phyloP scores from a whole-genome alignment of 805 yeast genomes.

The Lipomyces yamadae region DNA sequence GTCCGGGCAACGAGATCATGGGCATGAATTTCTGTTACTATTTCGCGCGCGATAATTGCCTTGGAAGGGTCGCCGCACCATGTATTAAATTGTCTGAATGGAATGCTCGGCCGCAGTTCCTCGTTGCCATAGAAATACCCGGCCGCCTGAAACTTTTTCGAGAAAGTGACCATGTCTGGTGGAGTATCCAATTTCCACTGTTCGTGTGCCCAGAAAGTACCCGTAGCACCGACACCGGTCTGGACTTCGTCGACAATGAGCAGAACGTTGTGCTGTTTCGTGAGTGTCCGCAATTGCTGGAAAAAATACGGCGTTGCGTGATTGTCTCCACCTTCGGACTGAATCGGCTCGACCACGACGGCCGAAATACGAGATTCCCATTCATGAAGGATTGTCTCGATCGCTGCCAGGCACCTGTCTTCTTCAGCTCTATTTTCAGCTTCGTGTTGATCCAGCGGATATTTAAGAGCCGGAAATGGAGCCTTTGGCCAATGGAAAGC shows the following conservation, averaged over 20 bases:
- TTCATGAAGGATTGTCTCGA: slow-evolving; percentile 66
- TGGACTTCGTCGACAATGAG: slow-evolving; percentile 86
- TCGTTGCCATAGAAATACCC: slow-evolving; percentile 83
- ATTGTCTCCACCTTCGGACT: slow-evolving; percentile 91
- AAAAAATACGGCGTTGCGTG: slow-evolving; percentile 78
- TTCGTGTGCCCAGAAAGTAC: slow-evolving; percentile 86
- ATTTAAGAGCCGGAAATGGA: slow-evolving; percentile 81
- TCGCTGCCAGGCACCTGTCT: slow-evolving; percentile 73
- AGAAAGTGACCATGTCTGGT: slow-evolving; percentile 84
- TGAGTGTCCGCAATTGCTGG: slow-evolving; percentile 80
- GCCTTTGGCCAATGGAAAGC: slow-evolving; percentile 98
- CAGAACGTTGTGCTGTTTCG: slow-evolving; percentile 69
- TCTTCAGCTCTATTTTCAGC: slow-evolving; percentile 77
- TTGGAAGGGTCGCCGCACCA: slow-evolving; percentile 94
- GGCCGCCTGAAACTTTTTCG: slow-evolving; percentile 88
- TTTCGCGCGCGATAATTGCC: slow-evolving; percentile 74
- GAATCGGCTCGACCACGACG: slow-evolving; percentile 86
- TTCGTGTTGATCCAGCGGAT: slow-evolving; percentile 74
- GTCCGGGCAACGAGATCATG: slow-evolving; percentile 63
- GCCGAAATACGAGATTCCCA: slow-evolving; percentile 87
- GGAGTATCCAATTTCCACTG: slow-evolving; percentile 75
- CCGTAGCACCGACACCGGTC: slow-evolving; percentile 89
- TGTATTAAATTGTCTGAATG: slow-evolving; percentile 92
- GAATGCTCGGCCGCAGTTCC: slow-evolving; percentile 69
- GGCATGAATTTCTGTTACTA: slow-evolving; percentile 65